A percentile compares a stretch with the other conserved stretches of the same genome.
These are phyloP conservation scores for Yamadazyma siamensis DNA, from an alignment of 1,139 yeast genomes.

Conservation along the genomic window DNA sequence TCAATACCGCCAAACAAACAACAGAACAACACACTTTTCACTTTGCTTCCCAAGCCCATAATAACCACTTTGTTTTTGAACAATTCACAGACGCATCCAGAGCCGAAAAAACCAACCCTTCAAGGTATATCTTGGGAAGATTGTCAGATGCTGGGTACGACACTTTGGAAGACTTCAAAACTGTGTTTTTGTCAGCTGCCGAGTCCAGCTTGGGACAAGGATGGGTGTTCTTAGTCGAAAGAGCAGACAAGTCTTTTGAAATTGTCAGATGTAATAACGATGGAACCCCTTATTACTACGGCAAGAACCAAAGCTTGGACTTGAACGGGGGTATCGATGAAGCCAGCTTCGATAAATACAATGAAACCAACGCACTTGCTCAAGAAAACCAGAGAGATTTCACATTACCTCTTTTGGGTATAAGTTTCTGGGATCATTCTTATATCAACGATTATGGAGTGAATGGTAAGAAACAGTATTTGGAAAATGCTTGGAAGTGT, in stretches of 20 bases:
- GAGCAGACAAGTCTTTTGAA: slow-evolving; percentile 60
- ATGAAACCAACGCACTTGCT: slow-evolving; percentile 45
- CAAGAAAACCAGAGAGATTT: slow-evolving; percentile 52
- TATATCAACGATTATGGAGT: slow-evolving; percentile 82
- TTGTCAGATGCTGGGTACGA: slow-evolving; percentile 35
- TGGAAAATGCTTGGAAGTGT: slow-evolving; percentile 72
- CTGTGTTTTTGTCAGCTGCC: slow-evolving; percentile 52
- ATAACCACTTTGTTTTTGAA: slow-evolving; percentile 85
- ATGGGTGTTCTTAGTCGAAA: slow-evolving; percentile 85
- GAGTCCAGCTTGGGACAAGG: slow-evolving; percentile 67
- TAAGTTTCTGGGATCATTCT: slow-evolving; percentile 88
- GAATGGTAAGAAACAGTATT: slow-evolving; percentile 67
- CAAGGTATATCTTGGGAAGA: slow-evolving; percentile 46
- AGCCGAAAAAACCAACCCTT: slow-evolving; percentile 42
- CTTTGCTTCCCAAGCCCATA: slow-evolving; percentile 87
- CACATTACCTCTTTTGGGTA: slow-evolving; percentile 73
- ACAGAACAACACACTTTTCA: slow-evolving; percentile 74
- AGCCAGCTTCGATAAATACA: slow-evolving; percentile 46
- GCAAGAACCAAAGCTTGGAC: slow-evolving; percentile 73
- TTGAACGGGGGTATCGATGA: slow-evolving; percentile 68
- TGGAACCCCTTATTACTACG: slow-evolving; percentile 85
- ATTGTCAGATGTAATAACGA: slow-evolving; percentile 72
- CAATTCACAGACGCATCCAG: slow-evolving; percentile 45
- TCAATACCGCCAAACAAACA: slow-evolving; percentile 68
- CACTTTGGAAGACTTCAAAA: slow-evolving; percentile 51